Base-by-base conservation (phyloP, 768 basidiomycete genomes). In the Leucocoprinus leucothites region DNA sequence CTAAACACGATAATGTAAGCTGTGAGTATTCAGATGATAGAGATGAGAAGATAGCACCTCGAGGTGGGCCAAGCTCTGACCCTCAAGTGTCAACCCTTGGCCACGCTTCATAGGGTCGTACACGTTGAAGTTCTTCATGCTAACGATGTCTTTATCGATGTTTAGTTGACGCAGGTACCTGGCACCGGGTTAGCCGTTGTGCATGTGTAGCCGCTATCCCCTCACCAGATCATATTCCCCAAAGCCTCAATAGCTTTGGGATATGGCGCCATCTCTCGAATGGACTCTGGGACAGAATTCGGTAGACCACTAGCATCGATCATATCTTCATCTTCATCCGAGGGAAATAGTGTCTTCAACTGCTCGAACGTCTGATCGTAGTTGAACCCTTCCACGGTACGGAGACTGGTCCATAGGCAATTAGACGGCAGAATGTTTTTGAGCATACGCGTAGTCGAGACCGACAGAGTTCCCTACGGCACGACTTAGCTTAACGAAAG, bases 91-190 rank as follows among this genome's bases (percentile, higher is more conserved):
- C 53, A 98, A 71, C 24, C 86, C 90, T 65, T 86, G 79, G n/a
- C 94, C 94, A 57, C 81, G 80, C 66, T 89, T 87, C 83, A 98
- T 93, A 0, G 97, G 97, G 69, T 98, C 94, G 65, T 96, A 97
- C 36, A 97, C 78, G 62, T 98, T 95, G 79, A 99, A 99, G 66
- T 98, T 98, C 73, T 85, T 89, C 88, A 97, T 94, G 52, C 86
- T 91, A 64, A 99, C 69, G 53, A 99, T 85, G 60, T 98, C 95
- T 65, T 92, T 90, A 73, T 95, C 96, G 59, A 98, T 93, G 65
- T 98, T 98, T 38, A 99, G 80, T 58, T 92, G 91, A 35, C 89
- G 85, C 13, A 98, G 81, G 66, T 94, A 94, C 84, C 87, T 35
- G 21, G 50, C 21, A 9, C 46, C 49, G 46, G 36, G 70, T 64